Conservation (phyloP, 116 monocot species). For the Thalassia testudinum region DNA sequence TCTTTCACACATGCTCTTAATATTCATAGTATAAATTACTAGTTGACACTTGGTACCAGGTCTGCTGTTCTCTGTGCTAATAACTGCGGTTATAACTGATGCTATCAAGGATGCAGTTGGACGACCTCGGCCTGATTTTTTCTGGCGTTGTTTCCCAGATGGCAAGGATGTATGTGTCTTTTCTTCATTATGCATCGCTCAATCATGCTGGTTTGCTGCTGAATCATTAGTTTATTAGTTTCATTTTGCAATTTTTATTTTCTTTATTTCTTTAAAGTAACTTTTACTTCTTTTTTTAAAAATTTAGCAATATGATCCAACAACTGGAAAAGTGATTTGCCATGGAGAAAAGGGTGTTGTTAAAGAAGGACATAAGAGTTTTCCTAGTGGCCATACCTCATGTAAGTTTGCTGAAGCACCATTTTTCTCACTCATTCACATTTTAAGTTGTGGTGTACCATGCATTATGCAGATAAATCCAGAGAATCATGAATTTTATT, state of each 20-base stretch:
- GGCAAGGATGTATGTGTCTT: constrained; percentile 15
- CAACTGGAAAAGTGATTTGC: constrained; percentile 51
- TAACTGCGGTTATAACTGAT: constrained; percentile 29
- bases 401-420: constrained; percentile 27
- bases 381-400: constrained; percentile 85
- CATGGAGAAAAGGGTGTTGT: constrained; percentile 39
- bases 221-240: neutral
- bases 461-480: too few relatives aligned
- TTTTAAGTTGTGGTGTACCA: neutral
- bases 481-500: too few relatives aligned
- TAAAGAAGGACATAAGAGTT: constrained; percentile 73
- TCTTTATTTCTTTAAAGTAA: too few relatives aligned
- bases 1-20: neutral
- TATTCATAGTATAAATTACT: neutral
- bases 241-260: too few relatives aligned
- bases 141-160: constrained; percentile 36
- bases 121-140: constrained; percentile 30
- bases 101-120: constrained; percentile 32
- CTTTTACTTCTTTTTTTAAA: neutral
- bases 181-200: neutral
- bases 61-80: constrained; percentile 24
- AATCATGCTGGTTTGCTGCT: too few relatives aligned
- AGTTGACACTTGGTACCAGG: constrained; percentile 11
- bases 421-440: neutral
- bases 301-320: constrained; percentile 33